Percentiles rank a stretch among this genome's conserved stretches.
phyloP scores from a whole-genome alignment of 306 rosid genomes.

The Albizia julibrissin region DNA sequence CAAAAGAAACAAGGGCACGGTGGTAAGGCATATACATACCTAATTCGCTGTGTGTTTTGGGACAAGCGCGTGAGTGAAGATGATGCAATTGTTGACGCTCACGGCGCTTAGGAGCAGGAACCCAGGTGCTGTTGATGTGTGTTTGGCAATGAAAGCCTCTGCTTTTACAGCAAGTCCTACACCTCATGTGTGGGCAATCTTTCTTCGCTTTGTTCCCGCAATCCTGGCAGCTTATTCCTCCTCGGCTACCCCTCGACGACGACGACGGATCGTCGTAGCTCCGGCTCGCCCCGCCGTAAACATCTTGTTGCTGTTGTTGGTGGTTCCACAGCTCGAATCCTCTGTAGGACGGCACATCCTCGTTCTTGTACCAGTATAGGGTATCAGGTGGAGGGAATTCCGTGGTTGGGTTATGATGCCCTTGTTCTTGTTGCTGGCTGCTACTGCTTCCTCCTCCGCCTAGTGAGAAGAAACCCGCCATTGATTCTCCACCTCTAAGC shows the following conservation, averaged over 20 bases:
- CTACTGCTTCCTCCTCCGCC: conserved; percentile 25
- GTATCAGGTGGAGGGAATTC: conserved; percentile 48
- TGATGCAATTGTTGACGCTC: conserved; percentile 48
- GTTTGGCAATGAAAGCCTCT: conserved; percentile 71
- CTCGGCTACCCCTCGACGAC: conserved; percentile 37
- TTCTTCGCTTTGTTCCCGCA: conserved; percentile 88
- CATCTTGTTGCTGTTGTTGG: conserved; percentile 47
- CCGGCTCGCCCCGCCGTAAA: conserved; percentile 48
- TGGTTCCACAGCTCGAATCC: conserved; percentile 67
- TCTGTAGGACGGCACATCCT: conserved; percentile 44
- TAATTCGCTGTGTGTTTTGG: conserved; percentile 51
- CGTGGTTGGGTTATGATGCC: conserved; percentile 28
- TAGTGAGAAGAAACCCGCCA: conserved; percentile 82
- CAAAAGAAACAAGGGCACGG: not conserved
- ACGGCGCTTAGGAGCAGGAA: conserved; percentile 70
- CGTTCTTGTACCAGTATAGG: conserved; percentile 57
- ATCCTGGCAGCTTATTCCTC: conserved; percentile 68
- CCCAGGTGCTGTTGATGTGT: conserved; percentile 81
- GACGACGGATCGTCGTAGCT: conserved; percentile 52
- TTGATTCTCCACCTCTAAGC: conserved; percentile 26
- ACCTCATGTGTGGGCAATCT: conserved; percentile 68
- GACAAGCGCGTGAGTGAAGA: conserved; percentile 25
- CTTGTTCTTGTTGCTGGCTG: conserved; percentile 14
- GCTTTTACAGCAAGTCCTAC: conserved; percentile 80
- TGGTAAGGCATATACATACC: not conserved